Base-by-base conservation (phyloP, 768 basidiomycete species). In the Russula lepida region DNA sequence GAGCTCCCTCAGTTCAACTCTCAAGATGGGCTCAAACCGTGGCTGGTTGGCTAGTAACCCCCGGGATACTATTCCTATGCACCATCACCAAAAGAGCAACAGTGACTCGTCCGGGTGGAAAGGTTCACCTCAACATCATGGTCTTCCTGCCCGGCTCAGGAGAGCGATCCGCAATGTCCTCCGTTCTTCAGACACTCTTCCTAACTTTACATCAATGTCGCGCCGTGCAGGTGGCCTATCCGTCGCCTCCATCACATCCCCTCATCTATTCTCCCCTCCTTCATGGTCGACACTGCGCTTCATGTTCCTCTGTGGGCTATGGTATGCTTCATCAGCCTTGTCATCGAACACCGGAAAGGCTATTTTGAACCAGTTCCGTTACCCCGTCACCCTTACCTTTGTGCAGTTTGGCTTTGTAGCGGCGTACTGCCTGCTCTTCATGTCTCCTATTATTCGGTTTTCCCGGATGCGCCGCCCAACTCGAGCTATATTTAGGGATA, bases 331-430 rank as follows among this genome's bases (percentile, higher is more conserved):
- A 4, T 97, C 94, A 6, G 95, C 95, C 1, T 74, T 98, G 54
- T 94, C 93, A 2, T 95, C 92, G 44, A 98, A 98, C 70, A 98
- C 95, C 1, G 97, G 95, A 59, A 99, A 99, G 72, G 82, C 88
- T 48, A 95, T 99, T 74, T 79, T 99, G 67, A 94, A 79, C 67
- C 86, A 88, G 68, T 99, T 98, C 74, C 83, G 85, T 56, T 98
- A 90, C 74, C 97, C 97, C 5, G 83, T 99, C 70, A 98, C 97
- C 64, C 84, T 99, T 70, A 99, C 97, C 41, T 92, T 99, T 70
- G 81, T 99, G 69, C 97, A 99, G 71, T 99, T 99, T 70, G 94
- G 86, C 66, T 97, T 98, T 72, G 88, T 98, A 52, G 89, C 92
- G 8, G 77, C 76, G 11, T 98, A 89, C 74, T 97, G 92, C 70